These are phyloP conservation scores for Astragalus membranaceus DNA, from an alignment of 306 rosid genomes.

Conservation along the genomic window DNA sequence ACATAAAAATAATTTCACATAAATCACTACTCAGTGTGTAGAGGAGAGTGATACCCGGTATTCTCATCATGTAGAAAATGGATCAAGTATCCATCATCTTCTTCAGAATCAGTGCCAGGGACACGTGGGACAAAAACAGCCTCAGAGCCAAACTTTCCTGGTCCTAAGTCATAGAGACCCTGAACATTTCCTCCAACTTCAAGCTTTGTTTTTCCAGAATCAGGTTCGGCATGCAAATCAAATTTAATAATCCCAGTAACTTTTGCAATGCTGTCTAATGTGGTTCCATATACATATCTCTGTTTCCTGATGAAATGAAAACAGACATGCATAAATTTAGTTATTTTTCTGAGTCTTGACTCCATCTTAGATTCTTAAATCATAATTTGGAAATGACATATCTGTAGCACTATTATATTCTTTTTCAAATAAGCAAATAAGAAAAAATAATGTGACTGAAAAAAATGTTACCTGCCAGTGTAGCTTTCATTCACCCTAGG, in stretches of 20 bases:
- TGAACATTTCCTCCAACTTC: slow-evolving; percentile 82
- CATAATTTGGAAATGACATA: neutral
- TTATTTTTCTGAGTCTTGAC: neutral
- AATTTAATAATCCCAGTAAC: slow-evolving; percentile 74
- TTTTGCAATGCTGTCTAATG: slow-evolving; percentile 58
- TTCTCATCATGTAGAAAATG: slow-evolving; percentile 81
- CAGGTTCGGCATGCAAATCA: slow-evolving; percentile 73
- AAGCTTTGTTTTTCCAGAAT: slow-evolving; percentile 48
- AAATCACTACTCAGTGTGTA: neutral
- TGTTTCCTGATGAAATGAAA: slow-evolving; percentile 52
- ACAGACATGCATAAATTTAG: neutral
- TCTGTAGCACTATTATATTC: neutral
- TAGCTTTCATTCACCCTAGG: slow-evolving; percentile 91
- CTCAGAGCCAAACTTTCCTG: slow-evolving; percentile 75
- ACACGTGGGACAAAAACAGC: slow-evolving; percentile 73
- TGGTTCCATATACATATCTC: slow-evolving; percentile 75
- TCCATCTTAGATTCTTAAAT: neutral
- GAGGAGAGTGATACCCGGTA: slow-evolving; percentile 43
- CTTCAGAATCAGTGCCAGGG: slow-evolving; percentile 64
- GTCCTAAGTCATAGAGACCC: slow-evolving; percentile 81
- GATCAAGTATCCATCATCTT: slow-evolving; percentile 92
- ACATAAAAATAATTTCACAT: neutral
- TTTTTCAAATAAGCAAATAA: neutral
- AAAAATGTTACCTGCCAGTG: slow-evolving; percentile 65
- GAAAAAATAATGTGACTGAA: neutral